phyloP scores from a whole-genome alignment of 1,284 basidiomycete species.

The Cryptococcus maquisensis region DNA sequence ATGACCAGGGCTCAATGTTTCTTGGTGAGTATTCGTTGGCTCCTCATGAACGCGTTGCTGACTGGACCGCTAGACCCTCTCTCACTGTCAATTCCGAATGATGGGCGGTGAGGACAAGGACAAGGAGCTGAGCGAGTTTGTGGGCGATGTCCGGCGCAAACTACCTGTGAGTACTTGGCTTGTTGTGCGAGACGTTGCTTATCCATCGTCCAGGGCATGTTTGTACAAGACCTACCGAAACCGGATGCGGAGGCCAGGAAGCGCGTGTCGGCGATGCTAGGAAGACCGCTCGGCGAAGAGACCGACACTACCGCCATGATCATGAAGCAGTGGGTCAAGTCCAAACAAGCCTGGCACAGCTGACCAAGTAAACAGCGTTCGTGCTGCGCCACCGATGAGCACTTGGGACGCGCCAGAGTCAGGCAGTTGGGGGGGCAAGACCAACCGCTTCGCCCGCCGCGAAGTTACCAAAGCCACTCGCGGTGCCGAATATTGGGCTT shows the following conservation, averaged over 20 bases:
- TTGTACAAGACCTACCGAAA: constrained; percentile 27
- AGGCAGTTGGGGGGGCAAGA: constrained; percentile 14
- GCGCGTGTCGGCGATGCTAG: constrained; percentile 33
- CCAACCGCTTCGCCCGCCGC: constrained; percentile 37
- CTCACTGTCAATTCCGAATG: constrained; percentile 41
- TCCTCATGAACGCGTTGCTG: background rate
- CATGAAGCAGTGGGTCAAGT: constrained; percentile 34
- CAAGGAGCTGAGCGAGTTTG: constrained; percentile 42
- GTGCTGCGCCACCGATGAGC: constrained; percentile 38
- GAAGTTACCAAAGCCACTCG: constrained; percentile 40
- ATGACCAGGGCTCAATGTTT: constrained; percentile 81
- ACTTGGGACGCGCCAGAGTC: constrained; percentile 42
- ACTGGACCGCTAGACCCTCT: constrained; percentile 31
- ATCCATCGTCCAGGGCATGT: constrained; percentile 17
- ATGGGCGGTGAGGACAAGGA: constrained; percentile 41
- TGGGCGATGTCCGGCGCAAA: constrained; percentile 13
- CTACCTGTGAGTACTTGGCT: constrained; percentile 8
- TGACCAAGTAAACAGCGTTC: constrained; percentile 33
- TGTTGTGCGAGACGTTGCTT: constrained; percentile 1
- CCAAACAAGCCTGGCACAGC: too few species aligned
- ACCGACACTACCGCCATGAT: constrained; percentile 33
- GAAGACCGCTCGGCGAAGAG: constrained; percentile 29
- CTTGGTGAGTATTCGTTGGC: constrained; percentile 47
- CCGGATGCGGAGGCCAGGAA: constrained; percentile 29
- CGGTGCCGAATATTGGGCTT: constrained; percentile 45